Percentiles rank a stretch among this genome's conserved stretches.
These are phyloP conservation scores for Colletotrichum sidae DNA, from an alignment of 2,329 filamentous ascomycete species.

Conservation along the genomic window DNA sequence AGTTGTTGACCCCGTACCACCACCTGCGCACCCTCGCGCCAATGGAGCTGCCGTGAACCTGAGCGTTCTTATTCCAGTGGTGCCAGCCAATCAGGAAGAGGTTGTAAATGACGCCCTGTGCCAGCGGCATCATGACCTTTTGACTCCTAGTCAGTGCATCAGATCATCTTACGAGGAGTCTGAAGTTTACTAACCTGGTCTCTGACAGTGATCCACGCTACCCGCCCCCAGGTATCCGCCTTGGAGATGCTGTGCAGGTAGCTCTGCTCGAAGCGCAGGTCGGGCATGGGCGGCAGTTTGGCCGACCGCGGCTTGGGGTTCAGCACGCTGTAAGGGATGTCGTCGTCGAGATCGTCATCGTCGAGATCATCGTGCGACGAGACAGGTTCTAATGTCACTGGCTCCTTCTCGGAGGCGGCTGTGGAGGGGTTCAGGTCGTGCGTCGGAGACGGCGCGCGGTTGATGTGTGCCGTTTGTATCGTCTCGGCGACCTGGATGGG, in stretches of 20 bases:
- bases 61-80: constrained; percentile 84
- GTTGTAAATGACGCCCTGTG: constrained; percentile 91
- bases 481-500: constrained; percentile 79
- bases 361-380: constrained; percentile 54
- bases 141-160: constrained; percentile 5
- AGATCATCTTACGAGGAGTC: neutral
- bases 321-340: constrained; percentile 76
- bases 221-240: constrained; percentile 82
- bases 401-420: constrained; percentile 73
- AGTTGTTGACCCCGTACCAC: constrained; percentile 97
- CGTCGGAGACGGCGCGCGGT: constrained; percentile 74
- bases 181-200: constrained; percentile 77
- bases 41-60: constrained; percentile 79
- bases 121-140: constrained; percentile 85
- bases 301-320: constrained; percentile 60
- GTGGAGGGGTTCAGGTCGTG: constrained; percentile 88
- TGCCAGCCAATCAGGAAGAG: constrained; percentile 88
- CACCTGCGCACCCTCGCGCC: constrained; percentile 85
- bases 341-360: constrained; percentile 65
- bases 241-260: constrained; percentile 90
- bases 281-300: constrained; percentile 76
- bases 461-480: constrained; percentile 84
- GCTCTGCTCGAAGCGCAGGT: constrained; percentile 97
- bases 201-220: constrained; percentile 85
- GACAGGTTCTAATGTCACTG: constrained; percentile 44